A percentile compares a stretch with the other conserved stretches of the same genome.
Evolutionary conservation across 805 yeast genomes (phyloP).

Genomic region (Huiozyma sinensis): DNA sequence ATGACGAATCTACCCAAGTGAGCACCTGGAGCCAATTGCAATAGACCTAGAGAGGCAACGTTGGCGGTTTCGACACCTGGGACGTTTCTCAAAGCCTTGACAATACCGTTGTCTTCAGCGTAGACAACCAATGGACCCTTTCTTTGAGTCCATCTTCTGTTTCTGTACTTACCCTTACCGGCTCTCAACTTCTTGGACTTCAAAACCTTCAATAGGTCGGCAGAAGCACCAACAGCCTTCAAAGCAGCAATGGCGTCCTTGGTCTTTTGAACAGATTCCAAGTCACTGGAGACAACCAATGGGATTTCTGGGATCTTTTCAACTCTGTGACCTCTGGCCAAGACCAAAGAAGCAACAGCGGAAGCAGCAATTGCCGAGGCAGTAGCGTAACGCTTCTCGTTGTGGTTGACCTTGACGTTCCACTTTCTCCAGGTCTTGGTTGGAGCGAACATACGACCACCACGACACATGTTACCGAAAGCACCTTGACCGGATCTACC

Average conservation of each 20-base stretch:
- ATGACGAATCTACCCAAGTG: constrained; percentile 99
- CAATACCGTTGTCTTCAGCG: constrained; percentile 95
- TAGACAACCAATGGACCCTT: constrained; percentile 99
- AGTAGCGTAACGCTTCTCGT: constrained; percentile 99
- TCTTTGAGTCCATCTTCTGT: constrained; percentile 99
- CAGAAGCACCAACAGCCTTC: constrained; percentile 98
- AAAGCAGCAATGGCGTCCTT: constrained; percentile 97
- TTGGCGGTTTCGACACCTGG: constrained; percentile 98
- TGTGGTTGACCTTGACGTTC: constrained; percentile 99
- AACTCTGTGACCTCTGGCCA: constrained; percentile 99
- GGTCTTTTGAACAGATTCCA: constrained; percentile 91
- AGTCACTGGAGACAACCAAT: constrained; percentile 86
- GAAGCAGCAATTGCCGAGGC: constrained; percentile 99
- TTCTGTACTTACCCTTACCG: constrained; percentile 99
- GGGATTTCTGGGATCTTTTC: constrained; percentile 98
- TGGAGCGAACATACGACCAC: constrained; percentile 99
- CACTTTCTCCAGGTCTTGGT: constrained; percentile 99
- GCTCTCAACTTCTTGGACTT: constrained; percentile 98
- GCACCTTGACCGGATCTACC: constrained; percentile 99
- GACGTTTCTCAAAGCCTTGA: constrained; percentile 97
- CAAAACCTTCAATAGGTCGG: constrained; percentile 95
- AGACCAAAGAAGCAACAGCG: constrained; percentile 93
- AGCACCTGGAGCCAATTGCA: constrained; percentile 99
- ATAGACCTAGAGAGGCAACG: constrained; percentile 85
- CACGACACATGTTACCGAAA: constrained; percentile 99